These are phyloP conservation scores for Globisporangium spinosum DNA, from an alignment of 352 stramenopile species.

Conservation along the genomic window DNA sequence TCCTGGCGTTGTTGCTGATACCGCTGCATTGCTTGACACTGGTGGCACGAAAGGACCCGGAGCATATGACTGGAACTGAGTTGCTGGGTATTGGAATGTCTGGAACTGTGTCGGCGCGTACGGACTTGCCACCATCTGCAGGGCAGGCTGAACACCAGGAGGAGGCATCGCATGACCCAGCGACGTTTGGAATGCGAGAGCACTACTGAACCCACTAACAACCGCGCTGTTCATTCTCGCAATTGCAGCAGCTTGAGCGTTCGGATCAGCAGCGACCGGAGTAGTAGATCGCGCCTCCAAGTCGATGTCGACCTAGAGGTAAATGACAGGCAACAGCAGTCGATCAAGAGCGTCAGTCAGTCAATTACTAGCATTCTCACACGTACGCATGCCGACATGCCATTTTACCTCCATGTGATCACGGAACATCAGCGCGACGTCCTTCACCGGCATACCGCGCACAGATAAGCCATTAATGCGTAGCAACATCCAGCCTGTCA, in stretches of 20 bases:
- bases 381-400: neutral
- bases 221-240: neutral
- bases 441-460: conserved; percentile 27
- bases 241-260: neutral
- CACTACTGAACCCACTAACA: conserved; percentile 1
- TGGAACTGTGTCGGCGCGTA: neutral
- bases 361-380: neutral
- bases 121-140: neutral
- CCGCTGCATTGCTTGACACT: neutral
- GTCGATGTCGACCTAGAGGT: conserved; percentile 14
- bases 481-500: conserved; percentile 38
- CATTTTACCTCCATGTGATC: conserved; percentile 30
- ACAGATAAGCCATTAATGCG: conserved; percentile 36
- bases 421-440: conserved; percentile 45
- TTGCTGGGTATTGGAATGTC: neutral
- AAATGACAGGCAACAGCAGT: neutral
- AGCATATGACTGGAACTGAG: neutral
- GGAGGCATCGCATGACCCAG: neutral
- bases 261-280: neutral
- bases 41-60: neutral
- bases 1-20: neutral
- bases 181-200: neutral
- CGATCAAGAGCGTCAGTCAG: neutral
- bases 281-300: neutral
- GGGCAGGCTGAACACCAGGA: conserved; percentile 2